Evolutionary conservation across 257 asterid species (phyloP).

Genomic region (Nicotiana obtusifolia): DNA sequence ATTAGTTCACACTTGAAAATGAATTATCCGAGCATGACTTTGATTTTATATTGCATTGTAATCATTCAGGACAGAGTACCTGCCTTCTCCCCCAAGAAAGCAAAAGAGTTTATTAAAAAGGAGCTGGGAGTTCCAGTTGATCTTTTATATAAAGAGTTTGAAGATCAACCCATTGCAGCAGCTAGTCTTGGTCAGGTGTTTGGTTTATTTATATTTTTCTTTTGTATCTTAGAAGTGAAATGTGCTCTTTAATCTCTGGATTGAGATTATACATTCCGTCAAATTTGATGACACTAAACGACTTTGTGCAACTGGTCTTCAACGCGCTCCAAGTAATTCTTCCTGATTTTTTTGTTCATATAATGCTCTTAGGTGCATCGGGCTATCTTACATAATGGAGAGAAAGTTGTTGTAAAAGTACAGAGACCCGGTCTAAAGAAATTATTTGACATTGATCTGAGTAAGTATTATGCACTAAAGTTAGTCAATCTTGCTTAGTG

Average conservation of each 20-base stretch:
- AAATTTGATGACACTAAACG: not conserved
- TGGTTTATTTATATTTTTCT: slow-evolving; percentile 27
- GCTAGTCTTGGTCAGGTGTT: slow-evolving; percentile 99
- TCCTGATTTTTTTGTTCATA: slow-evolving; percentile 28
- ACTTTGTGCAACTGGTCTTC: not conserved
- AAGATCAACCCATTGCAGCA: slow-evolving; percentile 94
- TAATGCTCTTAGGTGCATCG: slow-evolving; percentile 71
- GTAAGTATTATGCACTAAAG: slow-evolving; percentile 33
- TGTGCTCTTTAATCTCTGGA: not conserved
- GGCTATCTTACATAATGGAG: slow-evolving; percentile 85
- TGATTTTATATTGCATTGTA: not conserved
- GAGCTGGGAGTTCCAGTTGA: slow-evolving; percentile 81
- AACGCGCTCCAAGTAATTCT: not conserved
- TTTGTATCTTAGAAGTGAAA: slow-evolving; percentile 3
- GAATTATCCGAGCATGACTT: not conserved
- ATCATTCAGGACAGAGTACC: slow-evolving; percentile 88
- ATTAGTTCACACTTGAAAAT: not conserved
- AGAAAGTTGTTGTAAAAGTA: slow-evolving; percentile 84
- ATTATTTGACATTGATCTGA: slow-evolving; percentile 86
- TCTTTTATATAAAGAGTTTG: slow-evolving; percentile 69
- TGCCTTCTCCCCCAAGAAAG: slow-evolving; percentile 73
- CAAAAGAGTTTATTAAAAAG: slow-evolving; percentile 62
- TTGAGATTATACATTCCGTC: not conserved
- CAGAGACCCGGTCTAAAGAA: slow-evolving; percentile 93
- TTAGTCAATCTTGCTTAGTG: not conserved